phyloP scores from a whole-genome alignment of 1,139 yeast genomes.

The Casaregolazyma lundiana region DNA sequence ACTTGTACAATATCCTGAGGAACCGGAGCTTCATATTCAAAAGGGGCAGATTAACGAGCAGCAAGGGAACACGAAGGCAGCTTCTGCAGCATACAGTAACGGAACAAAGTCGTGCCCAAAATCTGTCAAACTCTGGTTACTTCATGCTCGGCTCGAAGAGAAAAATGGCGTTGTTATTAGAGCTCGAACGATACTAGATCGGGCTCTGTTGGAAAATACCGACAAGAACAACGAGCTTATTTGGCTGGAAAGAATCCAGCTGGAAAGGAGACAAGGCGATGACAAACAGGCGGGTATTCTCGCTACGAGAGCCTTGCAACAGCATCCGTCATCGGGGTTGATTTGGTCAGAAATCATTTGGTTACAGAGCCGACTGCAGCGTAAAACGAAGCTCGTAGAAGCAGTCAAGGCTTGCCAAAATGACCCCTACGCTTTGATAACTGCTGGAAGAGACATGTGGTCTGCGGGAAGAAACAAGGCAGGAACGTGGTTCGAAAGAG shows the following conservation, averaged over 20 bases:
- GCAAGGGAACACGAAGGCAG: conserved; percentile 34
- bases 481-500: conserved; percentile 69
- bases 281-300: conserved; percentile 50
- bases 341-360: conserved; percentile 61
- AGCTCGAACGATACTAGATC: conserved; percentile 72
- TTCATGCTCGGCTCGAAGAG: conserved; percentile 49
- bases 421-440: conserved; percentile 52
- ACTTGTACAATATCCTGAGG: conserved; percentile 42
- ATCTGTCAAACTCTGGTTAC: conserved; percentile 51
- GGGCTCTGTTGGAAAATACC: conserved; percentile 55
- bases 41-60: conserved; percentile 49
- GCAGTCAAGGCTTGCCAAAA: conserved; percentile 68
- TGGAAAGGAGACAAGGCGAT: conserved; percentile 55
- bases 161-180: conserved; percentile 42
- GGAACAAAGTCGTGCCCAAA: conserved; percentile 50
- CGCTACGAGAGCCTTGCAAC: conserved; percentile 56
- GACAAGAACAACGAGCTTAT: conserved; percentile 39
- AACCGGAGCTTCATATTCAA: conserved; percentile 53
- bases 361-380: conserved; percentile 44
- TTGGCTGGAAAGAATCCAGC: conserved; percentile 54
- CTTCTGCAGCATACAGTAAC: conserved; percentile 44
- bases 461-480: conserved; percentile 65
- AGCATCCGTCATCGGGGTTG: conserved; percentile 53
- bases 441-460: conserved; percentile 70
- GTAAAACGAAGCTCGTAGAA: conserved; percentile 63